phyloP scores from a whole-genome alignment of 176 grass and related monocot genomes.

The Rhipidocladum racemiflorum region DNA sequence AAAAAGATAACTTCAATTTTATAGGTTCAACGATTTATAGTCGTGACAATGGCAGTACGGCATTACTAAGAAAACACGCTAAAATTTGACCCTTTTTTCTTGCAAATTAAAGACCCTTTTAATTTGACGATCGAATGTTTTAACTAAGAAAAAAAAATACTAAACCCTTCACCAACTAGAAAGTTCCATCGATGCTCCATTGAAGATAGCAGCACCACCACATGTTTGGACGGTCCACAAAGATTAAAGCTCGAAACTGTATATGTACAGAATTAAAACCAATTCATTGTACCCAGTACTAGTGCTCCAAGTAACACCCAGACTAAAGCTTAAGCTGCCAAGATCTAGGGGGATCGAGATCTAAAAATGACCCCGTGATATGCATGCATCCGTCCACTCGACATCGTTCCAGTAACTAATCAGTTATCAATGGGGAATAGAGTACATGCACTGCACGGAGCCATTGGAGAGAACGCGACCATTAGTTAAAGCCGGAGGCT shows the following conservation, averaged over 20 bases:
- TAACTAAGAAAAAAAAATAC: neutral
- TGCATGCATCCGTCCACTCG: neutral
- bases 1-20: neutral
- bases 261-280: neutral
- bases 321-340: slow-evolving; percentile 3
- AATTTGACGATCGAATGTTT: neutral
- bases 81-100: neutral
- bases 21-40: neutral
- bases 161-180: neutral
- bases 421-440: neutral
- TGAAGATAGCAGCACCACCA: neutral
- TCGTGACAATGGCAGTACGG: no score
- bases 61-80: neutral
- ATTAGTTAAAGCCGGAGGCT: neutral
- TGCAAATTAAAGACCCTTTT: neutral
- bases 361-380: neutral
- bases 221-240: neutral
- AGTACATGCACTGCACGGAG: neutral
- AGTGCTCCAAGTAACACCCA: neutral
- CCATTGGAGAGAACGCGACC: neutral
- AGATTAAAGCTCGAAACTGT: neutral
- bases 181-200: neutral
- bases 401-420: neutral
- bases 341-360: neutral
- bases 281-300: neutral